Conservation (phyloP, 169 alveolate genomes). For the Amoebophrya sp. region DNA sequence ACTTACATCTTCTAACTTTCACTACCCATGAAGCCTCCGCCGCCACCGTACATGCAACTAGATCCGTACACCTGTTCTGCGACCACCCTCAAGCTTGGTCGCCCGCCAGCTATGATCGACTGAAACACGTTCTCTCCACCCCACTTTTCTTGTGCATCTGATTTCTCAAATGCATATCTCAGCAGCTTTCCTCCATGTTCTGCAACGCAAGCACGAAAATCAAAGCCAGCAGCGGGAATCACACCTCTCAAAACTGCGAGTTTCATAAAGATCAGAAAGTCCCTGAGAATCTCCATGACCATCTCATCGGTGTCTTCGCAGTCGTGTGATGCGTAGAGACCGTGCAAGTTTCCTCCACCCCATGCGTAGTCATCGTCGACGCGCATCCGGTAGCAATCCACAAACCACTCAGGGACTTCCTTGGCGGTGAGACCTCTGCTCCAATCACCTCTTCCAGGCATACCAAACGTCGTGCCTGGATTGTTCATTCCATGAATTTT, state of each 20-base stretch:
- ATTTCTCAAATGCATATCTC: constrained; percentile 18
- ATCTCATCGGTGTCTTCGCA: neutral
- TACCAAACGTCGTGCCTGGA: no score
- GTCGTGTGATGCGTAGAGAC: neutral
- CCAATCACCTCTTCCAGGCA: no score
- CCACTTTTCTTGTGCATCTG: constrained; percentile 33
- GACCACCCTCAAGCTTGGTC: neutral
- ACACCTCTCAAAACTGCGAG: neutral
- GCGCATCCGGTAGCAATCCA: constrained; percentile 40
- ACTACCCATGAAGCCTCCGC: no score
- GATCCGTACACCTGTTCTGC: neutral
- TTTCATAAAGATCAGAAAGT: constrained; percentile 22
- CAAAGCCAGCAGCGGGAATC: neutral
- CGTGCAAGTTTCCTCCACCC: constrained; percentile 34
- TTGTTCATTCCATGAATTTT: no score
- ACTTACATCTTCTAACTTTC: no score
- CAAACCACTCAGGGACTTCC: constrained; percentile 25
- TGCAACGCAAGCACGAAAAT: neutral
- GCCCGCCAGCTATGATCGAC: neutral
- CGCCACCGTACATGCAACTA: no score
- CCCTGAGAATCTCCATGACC: neutral
- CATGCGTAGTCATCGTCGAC: constrained; percentile 30
- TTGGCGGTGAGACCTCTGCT: neutral
- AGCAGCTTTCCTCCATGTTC: neutral
- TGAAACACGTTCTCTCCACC: constrained; percentile 1